phyloP scores from a whole-genome alignment of 371 early-diverging fungal genomes.

The Nematocida ausubeli region DNA sequence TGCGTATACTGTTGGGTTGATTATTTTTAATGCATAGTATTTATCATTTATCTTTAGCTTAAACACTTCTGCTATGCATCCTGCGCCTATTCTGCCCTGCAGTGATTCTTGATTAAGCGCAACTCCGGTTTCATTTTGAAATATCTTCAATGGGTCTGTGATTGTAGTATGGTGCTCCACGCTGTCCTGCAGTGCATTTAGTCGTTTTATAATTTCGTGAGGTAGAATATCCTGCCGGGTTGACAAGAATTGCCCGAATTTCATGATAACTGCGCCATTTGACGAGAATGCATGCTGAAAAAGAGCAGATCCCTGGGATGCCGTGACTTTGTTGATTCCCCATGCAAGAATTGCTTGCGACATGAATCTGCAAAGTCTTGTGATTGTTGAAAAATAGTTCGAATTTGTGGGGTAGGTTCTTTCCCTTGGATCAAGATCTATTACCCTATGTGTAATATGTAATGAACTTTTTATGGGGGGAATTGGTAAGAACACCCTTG shows the following conservation, averaged over 20 bases:
- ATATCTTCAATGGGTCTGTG: constrained; percentile 72
- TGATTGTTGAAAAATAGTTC: no score
- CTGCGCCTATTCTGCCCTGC: constrained; percentile 76
- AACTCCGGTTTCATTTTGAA: constrained; percentile 36
- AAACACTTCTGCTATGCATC: constrained; percentile 85
- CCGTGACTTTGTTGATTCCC: not conserved
- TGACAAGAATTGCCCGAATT: constrained; percentile 89
- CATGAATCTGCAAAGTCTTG: not conserved
- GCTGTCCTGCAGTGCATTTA: constrained; percentile 76
- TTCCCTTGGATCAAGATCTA: no score
- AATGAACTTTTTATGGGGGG: not conserved
- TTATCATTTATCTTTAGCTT: constrained; percentile 67
- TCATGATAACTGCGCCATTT: constrained; percentile 82
- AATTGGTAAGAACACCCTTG: no score
- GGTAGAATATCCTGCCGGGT: constrained; percentile 83
- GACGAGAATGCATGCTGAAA: not conserved
- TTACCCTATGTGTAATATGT: not conserved
- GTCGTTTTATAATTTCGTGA: constrained; percentile 72
- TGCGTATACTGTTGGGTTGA: constrained; percentile 75
- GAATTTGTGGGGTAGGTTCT: no score
- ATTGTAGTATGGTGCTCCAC: constrained; percentile 71
- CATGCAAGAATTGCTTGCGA: not conserved
- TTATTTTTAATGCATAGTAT: constrained; percentile 82
- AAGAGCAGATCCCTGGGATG: not conserved
- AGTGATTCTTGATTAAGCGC: constrained; percentile 69